Percentiles rank a stretch among this genome's conserved stretches.
phyloP scores from a whole-genome alignment of 1,284 basidiomycete species.

The Sanguinoderma infundibulare region DNA sequence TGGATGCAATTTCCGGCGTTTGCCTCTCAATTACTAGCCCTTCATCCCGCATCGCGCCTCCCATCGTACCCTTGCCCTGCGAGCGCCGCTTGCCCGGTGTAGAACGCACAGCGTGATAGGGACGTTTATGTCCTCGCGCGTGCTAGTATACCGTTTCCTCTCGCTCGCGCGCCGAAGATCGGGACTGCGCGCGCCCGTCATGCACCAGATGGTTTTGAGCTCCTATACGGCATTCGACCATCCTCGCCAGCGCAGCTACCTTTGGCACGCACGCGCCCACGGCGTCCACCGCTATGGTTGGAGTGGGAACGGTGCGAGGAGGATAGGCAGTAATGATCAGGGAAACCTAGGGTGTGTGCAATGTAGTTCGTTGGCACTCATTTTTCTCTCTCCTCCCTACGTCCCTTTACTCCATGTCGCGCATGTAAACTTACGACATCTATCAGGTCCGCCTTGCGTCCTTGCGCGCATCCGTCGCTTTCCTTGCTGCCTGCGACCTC shows the following conservation, averaged over 20 bases:
- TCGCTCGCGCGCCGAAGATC: too few species aligned
- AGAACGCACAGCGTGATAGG: neutral
- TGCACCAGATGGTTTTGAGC: too few species aligned
- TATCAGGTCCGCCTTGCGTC: conserved; percentile 63
- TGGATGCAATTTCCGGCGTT: neutral
- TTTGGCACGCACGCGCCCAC: too few species aligned
- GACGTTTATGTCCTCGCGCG: neutral
- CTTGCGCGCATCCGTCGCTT: conserved; percentile 65
- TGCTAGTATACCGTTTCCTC: too few species aligned
- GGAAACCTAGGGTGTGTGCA: too few species aligned
- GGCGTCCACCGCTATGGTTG: too few species aligned
- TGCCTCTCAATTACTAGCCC: neutral
- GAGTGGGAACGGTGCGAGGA: too few species aligned
- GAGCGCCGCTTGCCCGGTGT: neutral
- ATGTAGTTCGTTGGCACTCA: too few species aligned
- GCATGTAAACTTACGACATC: neutral
- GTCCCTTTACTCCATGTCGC: neutral
- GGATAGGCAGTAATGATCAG: too few species aligned
- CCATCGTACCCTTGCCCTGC: neutral
- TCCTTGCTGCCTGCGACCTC: conserved; percentile 59
- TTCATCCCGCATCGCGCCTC: neutral
- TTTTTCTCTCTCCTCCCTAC: neutral
- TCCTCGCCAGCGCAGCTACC: too few species aligned
- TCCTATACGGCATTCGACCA: too few species aligned
- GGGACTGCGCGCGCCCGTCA: too few species aligned